These are phyloP conservation scores for Erodium trifolium DNA, from an alignment of 441 rosid species.

Conservation along the genomic window DNA sequence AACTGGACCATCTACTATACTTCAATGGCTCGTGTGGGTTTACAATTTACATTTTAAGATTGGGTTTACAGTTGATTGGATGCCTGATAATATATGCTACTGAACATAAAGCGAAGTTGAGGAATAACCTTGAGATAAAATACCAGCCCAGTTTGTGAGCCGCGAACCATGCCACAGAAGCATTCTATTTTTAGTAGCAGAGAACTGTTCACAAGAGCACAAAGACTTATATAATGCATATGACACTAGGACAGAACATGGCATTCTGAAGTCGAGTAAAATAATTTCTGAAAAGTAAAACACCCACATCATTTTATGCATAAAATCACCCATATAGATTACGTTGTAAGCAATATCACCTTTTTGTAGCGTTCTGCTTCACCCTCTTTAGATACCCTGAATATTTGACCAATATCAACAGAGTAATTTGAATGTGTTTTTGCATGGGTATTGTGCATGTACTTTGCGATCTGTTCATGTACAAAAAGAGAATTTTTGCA, in stretches of 20 bases:
- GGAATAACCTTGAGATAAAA: conserved; percentile 76
- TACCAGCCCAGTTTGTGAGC: conserved; percentile 89
- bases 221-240: background rate
- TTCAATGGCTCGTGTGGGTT: too few species aligned
- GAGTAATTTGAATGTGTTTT: conserved; percentile 60
- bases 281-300: background rate
- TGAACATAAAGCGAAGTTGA: background rate
- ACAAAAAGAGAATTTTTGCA: background rate
- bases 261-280: background rate
- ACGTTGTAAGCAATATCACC: conserved; percentile 30
- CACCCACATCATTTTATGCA: background rate
- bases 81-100: background rate
- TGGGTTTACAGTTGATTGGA: too few species aligned
- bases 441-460: conserved; percentile 75
- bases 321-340: conserved; percentile 1
- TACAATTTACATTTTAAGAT: too few species aligned
- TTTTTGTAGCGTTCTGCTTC: conserved; percentile 53
- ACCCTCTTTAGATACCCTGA: conserved; percentile 50
- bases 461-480: conserved; percentile 46
- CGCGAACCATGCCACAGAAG: conserved; percentile 94
- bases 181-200: conserved; percentile 55
- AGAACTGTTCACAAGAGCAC: conserved; percentile 39
- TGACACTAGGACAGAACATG: background rate
- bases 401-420: conserved; percentile 62
- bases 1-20: too few species aligned